A percentile compares a stretch with the other conserved stretches of the same genome.
phyloP scores from a whole-genome alignment of 2,329 filamentous ascomycete genomes.

The Fusarium cyanostomum region DNA sequence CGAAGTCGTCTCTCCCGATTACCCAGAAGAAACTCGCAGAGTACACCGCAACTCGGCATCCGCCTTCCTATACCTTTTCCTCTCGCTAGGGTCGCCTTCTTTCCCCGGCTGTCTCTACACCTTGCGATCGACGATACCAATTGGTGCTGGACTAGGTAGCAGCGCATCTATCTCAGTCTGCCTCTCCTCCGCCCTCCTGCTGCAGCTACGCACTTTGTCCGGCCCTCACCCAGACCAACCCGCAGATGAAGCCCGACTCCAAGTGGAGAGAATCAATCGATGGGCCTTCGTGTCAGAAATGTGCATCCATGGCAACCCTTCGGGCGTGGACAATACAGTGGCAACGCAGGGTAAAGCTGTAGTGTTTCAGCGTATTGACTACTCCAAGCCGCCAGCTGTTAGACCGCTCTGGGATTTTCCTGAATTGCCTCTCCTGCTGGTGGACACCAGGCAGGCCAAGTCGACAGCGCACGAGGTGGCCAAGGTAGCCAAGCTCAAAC shows the following conservation, averaged over 20 bases:
- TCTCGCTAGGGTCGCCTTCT: slow-evolving; percentile 82
- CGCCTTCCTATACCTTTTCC: slow-evolving; percentile 91
- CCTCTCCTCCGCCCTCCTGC: slow-evolving; percentile 80
- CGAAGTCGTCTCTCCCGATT: slow-evolving; percentile 71
- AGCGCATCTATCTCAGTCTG: slow-evolving; percentile 96
- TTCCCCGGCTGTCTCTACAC: slow-evolving; percentile 89
- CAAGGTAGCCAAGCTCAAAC: slow-evolving; percentile 80
- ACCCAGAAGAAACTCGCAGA: slow-evolving; percentile 77
- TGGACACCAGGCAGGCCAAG: slow-evolving; percentile 88
- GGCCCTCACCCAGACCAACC: slow-evolving; percentile 94
- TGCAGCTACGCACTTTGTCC: slow-evolving; percentile 87
- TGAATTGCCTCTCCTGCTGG: slow-evolving; percentile 86
- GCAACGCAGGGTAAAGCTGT: slow-evolving; percentile 94
- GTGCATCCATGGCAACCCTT: slow-evolving; percentile 97
- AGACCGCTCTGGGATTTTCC: slow-evolving; percentile 86
- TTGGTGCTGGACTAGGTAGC: slow-evolving; percentile 89
- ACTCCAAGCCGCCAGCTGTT: slow-evolving; percentile 79
- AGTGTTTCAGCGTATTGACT: slow-evolving; percentile 84
- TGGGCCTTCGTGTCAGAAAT: slow-evolving; percentile 98
- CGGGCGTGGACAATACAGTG: slow-evolving; percentile 96
- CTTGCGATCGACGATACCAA: slow-evolving; percentile 91
- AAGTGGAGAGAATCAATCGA: slow-evolving; percentile 94
- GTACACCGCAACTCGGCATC: slow-evolving; percentile 84
- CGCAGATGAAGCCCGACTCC: slow-evolving; percentile 82
- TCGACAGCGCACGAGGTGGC: slow-evolving; percentile 86